phyloP scores from a whole-genome alignment of 805 yeast genomes.

The Pichia pseudocactophila region DNA sequence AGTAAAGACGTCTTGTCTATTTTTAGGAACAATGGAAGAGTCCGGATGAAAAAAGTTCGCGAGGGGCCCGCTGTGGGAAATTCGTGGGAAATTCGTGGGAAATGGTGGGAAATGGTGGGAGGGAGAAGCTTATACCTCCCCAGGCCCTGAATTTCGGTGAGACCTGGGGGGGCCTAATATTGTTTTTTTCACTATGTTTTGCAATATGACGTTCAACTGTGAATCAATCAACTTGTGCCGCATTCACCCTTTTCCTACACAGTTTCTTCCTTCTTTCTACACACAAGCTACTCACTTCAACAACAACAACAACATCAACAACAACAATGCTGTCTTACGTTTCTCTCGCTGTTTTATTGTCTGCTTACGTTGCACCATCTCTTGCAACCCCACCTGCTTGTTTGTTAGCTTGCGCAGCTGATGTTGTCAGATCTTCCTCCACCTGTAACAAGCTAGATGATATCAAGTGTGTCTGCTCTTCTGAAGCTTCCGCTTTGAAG shows the following conservation, averaged over 20 bases:
- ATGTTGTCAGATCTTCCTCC: conserved; percentile 46
- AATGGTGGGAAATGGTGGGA: too few relatives aligned
- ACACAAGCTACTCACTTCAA: not conserved
- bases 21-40: too few relatives aligned
- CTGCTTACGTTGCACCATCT: conserved; percentile 32
- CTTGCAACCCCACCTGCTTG: conserved; percentile 84
- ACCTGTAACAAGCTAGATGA: conserved; percentile 53
- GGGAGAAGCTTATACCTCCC: too few relatives aligned
- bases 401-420: conserved; percentile 77
- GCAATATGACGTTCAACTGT: not conserved
- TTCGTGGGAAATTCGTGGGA: too few relatives aligned
- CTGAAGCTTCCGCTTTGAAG: conserved; percentile 43
- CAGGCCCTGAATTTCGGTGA: too few relatives aligned
- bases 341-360: conserved; percentile 27
- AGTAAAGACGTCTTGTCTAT: too few relatives aligned
- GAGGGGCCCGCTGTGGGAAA: too few relatives aligned
- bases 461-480: conserved; percentile 59
- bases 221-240: too few relatives aligned
- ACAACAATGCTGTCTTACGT: conserved; percentile 10
- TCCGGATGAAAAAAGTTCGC: too few relatives aligned
- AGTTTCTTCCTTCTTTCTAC: too few relatives aligned
- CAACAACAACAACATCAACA: not conserved
- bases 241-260: too few relatives aligned
- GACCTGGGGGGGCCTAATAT: too few relatives aligned
- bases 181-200: not conserved